phyloP scores from a whole-genome alignment of 164 flowering plant genomes.

The Piper longum region DNA sequence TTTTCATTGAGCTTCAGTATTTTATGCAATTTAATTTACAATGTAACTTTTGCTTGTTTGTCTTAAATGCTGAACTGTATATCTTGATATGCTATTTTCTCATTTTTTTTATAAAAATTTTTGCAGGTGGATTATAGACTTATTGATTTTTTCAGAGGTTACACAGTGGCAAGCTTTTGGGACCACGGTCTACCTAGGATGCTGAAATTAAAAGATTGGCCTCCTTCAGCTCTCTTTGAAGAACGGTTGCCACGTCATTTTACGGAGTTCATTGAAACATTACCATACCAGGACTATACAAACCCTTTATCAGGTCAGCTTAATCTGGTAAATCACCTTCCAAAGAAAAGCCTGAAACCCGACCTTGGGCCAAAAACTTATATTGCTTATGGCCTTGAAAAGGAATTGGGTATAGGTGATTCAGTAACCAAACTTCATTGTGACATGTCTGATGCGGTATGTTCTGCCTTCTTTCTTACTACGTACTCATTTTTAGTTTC shows the following conservation, averaged over 20 bases:
- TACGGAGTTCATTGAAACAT: conserved; percentile 35
- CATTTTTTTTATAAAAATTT: not conserved
- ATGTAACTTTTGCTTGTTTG: not conserved
- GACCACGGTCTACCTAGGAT: conserved; percentile 29
- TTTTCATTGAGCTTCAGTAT: not conserved
- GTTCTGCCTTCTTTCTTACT: not conserved
- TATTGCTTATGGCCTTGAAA: conserved; percentile 48
- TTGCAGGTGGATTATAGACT: conserved; percentile 35
- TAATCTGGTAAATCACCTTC: conserved; percentile 43
- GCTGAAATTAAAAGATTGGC: conserved; percentile 67
- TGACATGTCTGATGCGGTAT: conserved; percentile 76
- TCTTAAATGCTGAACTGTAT: not conserved
- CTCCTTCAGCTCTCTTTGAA: conserved; percentile 36
- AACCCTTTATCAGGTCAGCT: conserved; percentile 34
- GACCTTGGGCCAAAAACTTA: conserved; percentile 69
- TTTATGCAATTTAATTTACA: not conserved
- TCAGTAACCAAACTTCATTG: conserved; percentile 72
- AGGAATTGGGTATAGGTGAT: conserved; percentile 59
- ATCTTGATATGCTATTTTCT: not conserved
- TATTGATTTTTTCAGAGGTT: conserved; percentile 41
- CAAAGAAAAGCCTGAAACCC: conserved; percentile 28
- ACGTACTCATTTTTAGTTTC: too few species aligned
- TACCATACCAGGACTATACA: conserved; percentile 58
- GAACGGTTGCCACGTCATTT: conserved; percentile 44
- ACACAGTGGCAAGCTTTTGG: conserved; percentile 20